Percentiles rank a stretch among this genome's conserved stretches.
Evolutionary conservation across 495 filamentous ascomycete genomes (phyloP).

Genomic region (Ascobolus immersus): DNA sequence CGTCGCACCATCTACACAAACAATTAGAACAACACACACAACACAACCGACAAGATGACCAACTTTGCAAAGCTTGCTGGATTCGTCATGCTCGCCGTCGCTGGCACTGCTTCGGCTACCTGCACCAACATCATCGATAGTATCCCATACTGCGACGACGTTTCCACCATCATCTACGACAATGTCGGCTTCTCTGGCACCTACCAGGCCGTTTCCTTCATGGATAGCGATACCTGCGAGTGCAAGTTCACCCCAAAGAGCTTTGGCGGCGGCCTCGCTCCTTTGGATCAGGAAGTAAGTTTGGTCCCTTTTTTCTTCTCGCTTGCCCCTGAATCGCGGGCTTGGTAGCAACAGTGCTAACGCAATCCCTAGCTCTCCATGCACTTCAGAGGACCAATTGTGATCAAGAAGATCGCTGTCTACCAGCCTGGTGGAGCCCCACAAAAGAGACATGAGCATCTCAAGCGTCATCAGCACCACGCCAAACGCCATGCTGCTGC

Average conservation of each 20-base stretch:
- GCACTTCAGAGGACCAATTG: conserved; percentile 39
- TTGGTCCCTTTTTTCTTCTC: conserved; percentile 1
- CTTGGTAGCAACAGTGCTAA: neutral
- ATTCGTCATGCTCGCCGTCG: conserved; percentile 4
- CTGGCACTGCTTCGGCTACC: conserved; percentile 4
- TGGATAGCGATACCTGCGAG: conserved; percentile 28
- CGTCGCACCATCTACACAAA: too few relatives aligned
- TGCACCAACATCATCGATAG: conserved; percentile 9
- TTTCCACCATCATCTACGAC: conserved; percentile 32
- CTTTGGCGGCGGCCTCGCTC: conserved; percentile 33
- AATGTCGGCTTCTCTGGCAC: conserved; percentile 29
- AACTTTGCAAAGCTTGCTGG: too few relatives aligned
- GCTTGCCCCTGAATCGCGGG: neutral
- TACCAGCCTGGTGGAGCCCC: conserved; percentile 7
- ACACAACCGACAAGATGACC: too few relatives aligned
- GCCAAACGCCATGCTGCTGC: too few relatives aligned
- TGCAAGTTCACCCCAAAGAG: conserved; percentile 24
- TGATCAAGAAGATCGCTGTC: conserved; percentile 11
- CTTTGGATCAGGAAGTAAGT: conserved; percentile 40
- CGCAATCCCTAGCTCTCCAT: conserved; percentile 30
- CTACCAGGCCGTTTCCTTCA: conserved; percentile 32
- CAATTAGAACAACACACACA: too few relatives aligned
- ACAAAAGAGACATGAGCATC: neutral
- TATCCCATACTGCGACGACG: conserved; percentile 33
- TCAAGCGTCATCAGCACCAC: neutral